Evolutionary conservation across 495 filamentous ascomycete genomes (phyloP).

Genomic region (Xylaria bambusicola): DNA sequence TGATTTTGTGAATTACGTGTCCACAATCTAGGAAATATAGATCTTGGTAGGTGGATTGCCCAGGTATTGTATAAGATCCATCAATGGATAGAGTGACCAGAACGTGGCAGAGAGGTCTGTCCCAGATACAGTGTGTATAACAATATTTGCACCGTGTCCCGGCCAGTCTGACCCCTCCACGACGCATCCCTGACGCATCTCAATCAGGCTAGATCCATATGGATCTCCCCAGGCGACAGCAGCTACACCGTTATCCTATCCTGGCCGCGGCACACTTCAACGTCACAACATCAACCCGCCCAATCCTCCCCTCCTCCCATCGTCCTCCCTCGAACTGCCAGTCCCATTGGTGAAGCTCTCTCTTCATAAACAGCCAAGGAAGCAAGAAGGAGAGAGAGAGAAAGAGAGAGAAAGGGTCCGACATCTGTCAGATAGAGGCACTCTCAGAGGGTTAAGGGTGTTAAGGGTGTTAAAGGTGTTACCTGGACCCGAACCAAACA

Average conservation of each 20-base stretch:
- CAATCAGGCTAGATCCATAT: slow-evolving; percentile 14
- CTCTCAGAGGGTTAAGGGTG: no score
- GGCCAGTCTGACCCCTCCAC: slow-evolving; percentile 22
- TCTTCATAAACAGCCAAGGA: background rate
- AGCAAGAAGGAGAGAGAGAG: no score
- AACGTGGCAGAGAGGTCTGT: slow-evolving; percentile 8
- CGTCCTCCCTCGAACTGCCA: background rate
- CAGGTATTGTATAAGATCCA: no score
- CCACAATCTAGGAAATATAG: no score
- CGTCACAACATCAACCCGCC: slow-evolving; percentile 15
- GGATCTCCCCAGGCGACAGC: slow-evolving; percentile 16
- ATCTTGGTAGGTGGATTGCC: no score
- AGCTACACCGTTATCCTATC: background rate
- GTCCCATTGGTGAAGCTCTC: slow-evolving; percentile 4
- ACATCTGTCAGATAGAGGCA: no score
- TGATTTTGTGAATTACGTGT: no score
- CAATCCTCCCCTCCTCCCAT: background rate
- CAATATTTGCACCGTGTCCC: no score
- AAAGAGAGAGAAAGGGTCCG: no score
- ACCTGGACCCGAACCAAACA: no score
- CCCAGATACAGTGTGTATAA: background rate
- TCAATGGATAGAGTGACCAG: no score
- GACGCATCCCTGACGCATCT: slow-evolving; percentile 19
- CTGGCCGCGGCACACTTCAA: slow-evolving; percentile 4
- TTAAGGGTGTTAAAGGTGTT: no score